These are phyloP conservation scores for Pseudozyma sp. DNA, from an alignment of 1,284 basidiomycete genomes.

Conservation along the genomic window DNA sequence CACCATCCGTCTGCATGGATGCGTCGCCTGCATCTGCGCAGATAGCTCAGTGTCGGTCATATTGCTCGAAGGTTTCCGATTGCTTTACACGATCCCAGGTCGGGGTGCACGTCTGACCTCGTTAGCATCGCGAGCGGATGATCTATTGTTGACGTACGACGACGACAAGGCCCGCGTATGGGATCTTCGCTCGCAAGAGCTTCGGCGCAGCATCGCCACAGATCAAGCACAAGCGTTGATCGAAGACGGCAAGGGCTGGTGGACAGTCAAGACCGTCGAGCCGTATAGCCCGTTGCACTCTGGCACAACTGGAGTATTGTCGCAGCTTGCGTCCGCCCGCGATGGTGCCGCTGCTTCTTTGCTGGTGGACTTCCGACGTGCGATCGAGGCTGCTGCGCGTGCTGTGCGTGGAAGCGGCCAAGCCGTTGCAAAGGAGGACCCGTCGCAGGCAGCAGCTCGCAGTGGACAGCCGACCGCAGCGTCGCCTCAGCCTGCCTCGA, in stretches of 20 bases:
- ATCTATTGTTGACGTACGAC: slow-evolving; percentile 81
- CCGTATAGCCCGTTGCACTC: slow-evolving; percentile 32
- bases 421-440: slow-evolving; percentile 1
- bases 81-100: slow-evolving; percentile 82
- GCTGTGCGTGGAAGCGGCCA: slow-evolving; percentile 20
- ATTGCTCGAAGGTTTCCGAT: slow-evolving; percentile 76
- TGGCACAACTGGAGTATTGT: slow-evolving; percentile 53
- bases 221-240: slow-evolving; percentile 83
- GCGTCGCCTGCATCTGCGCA: slow-evolving; percentile 78
- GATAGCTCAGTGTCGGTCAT: slow-evolving; percentile 87
- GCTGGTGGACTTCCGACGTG: slow-evolving; percentile 59
- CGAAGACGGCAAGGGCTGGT: slow-evolving; percentile 69
- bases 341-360: slow-evolving; percentile 36
- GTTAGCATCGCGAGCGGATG: slow-evolving; percentile 77
- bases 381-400: slow-evolving; percentile 59
- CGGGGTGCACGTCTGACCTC: slow-evolving; percentile 73
- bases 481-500: slow-evolving; percentile 11
- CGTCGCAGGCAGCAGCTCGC: background rate
- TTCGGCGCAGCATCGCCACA: slow-evolving; percentile 82
- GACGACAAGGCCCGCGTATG: slow-evolving; percentile 85
- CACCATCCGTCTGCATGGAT: slow-evolving; percentile 76
- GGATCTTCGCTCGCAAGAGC: slow-evolving; percentile 86
- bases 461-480: background rate
- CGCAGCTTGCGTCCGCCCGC: slow-evolving; percentile 44
- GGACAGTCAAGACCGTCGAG: slow-evolving; percentile 39